Evolutionary conservation across 2,329 filamentous ascomycete species (phyloP).

Genomic region (Penicillium rolfsii): DNA sequence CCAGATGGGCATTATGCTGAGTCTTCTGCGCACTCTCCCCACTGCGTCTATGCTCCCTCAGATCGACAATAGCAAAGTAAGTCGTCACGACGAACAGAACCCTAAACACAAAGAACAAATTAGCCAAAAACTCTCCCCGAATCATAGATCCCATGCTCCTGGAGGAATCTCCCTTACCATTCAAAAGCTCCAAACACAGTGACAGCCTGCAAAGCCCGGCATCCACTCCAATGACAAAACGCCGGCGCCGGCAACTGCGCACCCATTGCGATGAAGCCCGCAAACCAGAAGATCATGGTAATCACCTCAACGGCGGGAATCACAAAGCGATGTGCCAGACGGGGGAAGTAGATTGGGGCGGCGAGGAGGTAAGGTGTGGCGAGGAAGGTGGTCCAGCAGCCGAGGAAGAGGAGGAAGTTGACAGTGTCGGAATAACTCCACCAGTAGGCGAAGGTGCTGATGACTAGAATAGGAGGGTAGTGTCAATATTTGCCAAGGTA

Average conservation of each 20-base stretch:
- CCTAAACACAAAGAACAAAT: slow-evolving; percentile 23
- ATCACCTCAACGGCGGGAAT: slow-evolving; percentile 70
- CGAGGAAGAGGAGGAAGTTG: slow-evolving; percentile 79
- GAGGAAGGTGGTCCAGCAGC: slow-evolving; percentile 74
- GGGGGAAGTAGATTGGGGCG: slow-evolving; percentile 64
- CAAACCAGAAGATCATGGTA: slow-evolving; percentile 88
- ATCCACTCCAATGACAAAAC: slow-evolving; percentile 59
- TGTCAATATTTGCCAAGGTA: background rate
- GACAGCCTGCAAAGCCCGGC: slow-evolving; percentile 61
- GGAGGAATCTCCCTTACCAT: slow-evolving; percentile 39
- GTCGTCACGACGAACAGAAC: slow-evolving; percentile 55
- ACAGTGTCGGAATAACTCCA: slow-evolving; percentile 59
- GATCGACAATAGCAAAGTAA: slow-evolving; percentile 53
- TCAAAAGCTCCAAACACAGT: slow-evolving; percentile 54
- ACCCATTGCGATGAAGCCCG: slow-evolving; percentile 77
- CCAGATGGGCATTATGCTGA: slow-evolving; percentile 30
- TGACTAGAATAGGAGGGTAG: slow-evolving; percentile 50
- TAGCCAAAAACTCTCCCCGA: background rate
- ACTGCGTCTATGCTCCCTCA: slow-evolving; percentile 46
- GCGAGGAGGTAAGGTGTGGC: slow-evolving; percentile 70
- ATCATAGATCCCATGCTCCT: no score
- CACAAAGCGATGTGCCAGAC: slow-evolving; percentile 64
- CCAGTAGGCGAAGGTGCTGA: slow-evolving; percentile 53
- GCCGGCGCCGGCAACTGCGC: slow-evolving; percentile 62
- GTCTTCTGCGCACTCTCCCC: slow-evolving; percentile 28